phyloP scores from a whole-genome alignment of 1,139 yeast genomes.

The Debaryomycetaceae sp. region DNA sequence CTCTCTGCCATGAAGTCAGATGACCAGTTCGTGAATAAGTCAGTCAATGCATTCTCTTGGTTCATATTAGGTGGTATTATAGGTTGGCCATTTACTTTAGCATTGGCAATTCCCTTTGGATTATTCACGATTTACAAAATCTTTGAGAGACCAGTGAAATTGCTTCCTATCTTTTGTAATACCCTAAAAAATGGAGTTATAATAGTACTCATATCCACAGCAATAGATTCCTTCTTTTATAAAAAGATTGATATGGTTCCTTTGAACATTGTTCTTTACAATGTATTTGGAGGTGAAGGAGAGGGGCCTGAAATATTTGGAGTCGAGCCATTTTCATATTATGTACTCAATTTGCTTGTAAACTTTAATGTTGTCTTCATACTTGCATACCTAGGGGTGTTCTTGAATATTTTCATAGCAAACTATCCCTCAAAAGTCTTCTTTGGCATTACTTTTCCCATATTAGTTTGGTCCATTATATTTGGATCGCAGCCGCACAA shows the following conservation, averaged over 20 bases:
- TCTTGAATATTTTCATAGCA: slow-evolving; percentile 16
- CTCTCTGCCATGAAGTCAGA: slow-evolving; percentile 17
- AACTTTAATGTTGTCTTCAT: slow-evolving; percentile 64
- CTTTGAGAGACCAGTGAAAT: slow-evolving; percentile 6
- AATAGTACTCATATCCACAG: slow-evolving; percentile 32
- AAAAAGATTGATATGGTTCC: slow-evolving; percentile 68
- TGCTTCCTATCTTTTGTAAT: slow-evolving; percentile 13
- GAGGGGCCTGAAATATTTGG: slow-evolving; percentile 93
- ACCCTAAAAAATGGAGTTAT: slow-evolving; percentile 18
- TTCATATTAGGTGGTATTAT: slow-evolving; percentile 66
- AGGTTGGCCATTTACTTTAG: slow-evolving; percentile 91
- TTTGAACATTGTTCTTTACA: slow-evolving; percentile 76
- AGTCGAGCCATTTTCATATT: slow-evolving; percentile 77
- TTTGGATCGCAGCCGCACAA: slow-evolving; percentile 83
- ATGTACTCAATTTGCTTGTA: slow-evolving; percentile 61
- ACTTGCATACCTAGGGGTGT: slow-evolving; percentile 42
- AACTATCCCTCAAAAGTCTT: slow-evolving; percentile 10
- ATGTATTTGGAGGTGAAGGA: slow-evolving; percentile 70
- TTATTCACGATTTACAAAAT: slow-evolving; percentile 21
- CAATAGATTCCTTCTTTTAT: slow-evolving; percentile 65
- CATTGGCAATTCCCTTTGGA: slow-evolving; percentile 60
- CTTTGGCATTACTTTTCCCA: slow-evolving; percentile 23
- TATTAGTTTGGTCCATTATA: slow-evolving; percentile 63
- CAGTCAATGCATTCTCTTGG: slow-evolving; percentile 43
- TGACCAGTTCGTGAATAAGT: slow-evolving; percentile 6